Base-by-base conservation (phyloP, 164 flowering plant species). In the Hamamelis virginiana region DNA sequence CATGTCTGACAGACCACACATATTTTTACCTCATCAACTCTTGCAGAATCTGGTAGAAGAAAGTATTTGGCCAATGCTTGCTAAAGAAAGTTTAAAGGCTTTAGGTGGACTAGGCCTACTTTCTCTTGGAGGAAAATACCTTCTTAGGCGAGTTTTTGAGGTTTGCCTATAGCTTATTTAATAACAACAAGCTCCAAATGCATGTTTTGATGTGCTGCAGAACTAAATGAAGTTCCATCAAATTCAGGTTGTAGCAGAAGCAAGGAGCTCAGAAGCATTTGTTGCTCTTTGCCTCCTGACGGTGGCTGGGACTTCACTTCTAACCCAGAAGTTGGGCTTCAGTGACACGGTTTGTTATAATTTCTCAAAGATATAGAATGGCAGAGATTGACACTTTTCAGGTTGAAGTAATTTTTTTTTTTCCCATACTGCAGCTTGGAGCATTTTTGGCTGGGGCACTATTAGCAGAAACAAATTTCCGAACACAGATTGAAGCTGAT, bases 401-500 rank as follows among this genome's bases (percentile, higher is more conserved):
- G 33, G 27, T 62, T 27, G 27, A 59, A 48, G n/a, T 58, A 52
- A 18, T 56, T 50, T 65, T 57, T 41, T 56, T 74, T 59, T 22
- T 64, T 69, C 28, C 48, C 21, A 53, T 50, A 78, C 22, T 80
- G 78, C 89, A 95, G 99, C 97, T 95, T 67, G 99, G 99, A 74
- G 99, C 99, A 70, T 95, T 95, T 87, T 69, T 95, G 57, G 99
- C 96, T 74, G 99, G 99, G 64, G 99, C 97, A 62, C 33, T 95
- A 58, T 77, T 95, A 56, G 99, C 99, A 59, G 99, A 95, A 82
- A 95, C 99, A 71, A 95, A 95, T 81, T 92, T 92, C 72, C 82
- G 99, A 64, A 92, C 97, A 63, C 99, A 95, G 79, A 92, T 95
- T 79, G 99, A 95, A 88, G 99, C 99, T 64, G 99, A 95, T 76